Evolutionary conservation across 495 filamentous ascomycete species (phyloP), one percentile per base, ranked within the genome.

Genomic region (Penicillium angulare): DNA sequence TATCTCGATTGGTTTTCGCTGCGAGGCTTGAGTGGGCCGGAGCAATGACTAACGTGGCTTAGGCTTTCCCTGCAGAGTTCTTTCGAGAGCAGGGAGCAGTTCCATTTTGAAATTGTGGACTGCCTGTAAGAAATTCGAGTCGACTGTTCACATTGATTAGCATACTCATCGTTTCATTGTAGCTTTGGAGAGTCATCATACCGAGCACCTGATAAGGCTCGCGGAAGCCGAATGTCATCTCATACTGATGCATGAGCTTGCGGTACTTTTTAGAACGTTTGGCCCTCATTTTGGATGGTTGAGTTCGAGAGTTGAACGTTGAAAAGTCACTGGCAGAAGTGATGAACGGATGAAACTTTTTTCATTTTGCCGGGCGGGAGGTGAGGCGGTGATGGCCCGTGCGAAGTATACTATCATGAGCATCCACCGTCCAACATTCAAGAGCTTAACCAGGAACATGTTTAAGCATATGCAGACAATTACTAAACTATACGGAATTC

Each of bases 201-300:
- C 85, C 69, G 29, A 97, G 79, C 15, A 97, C 86, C 74, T 97
- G 92, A 65, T 96, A 97, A 5, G 92, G 90, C 64, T 91, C 88
- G 47, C 92, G 88, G 67, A 96, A 96, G 18, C 86, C 85, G 56
- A 92, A 95, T 40, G 78, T 81, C 52, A 90, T 74, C 60, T 82
- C 81, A 82, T 90, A 97, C 61, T 91, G 84, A 57, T 88, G 83
- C 90, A 99, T 97, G 50, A 97, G 80, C 83, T 95, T 95, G 63
- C 89, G 86, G 71, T 97, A 98, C 66, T 90, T 87, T 75, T 97
- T 98, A 6, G 88, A 86, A 53, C 93, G 84, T 69, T 97, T 97
- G 50, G 89, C 91, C 62, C 87, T 82, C 90, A 95, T 95, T 53
- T 65, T 81, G 59, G 48, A 57, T 33, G 48, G 32, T 57, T 31